phyloP scores from a whole-genome alignment of 2,329 filamentous ascomycete genomes.

The Fusarium devonianum region DNA sequence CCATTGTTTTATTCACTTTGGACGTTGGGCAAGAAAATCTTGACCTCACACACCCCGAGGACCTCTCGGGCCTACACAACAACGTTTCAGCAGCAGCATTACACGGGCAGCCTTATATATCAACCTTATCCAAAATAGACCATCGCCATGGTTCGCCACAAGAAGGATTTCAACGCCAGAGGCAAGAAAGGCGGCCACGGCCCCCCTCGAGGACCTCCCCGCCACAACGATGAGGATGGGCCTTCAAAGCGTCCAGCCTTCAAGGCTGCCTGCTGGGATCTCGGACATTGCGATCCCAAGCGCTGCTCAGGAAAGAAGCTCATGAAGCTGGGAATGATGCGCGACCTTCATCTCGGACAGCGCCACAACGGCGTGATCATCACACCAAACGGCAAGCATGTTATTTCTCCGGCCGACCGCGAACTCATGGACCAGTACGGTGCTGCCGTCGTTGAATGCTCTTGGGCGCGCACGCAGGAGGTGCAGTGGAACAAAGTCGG shows the following conservation, averaged over 20 bases:
- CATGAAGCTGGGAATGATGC: constrained; percentile 92
- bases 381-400: constrained; percentile 89
- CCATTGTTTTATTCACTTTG: constrained; percentile 21
- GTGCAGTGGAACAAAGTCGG: constrained; percentile 92
- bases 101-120: too few relatives aligned
- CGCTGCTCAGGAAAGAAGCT: constrained; percentile 94
- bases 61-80: background rate
- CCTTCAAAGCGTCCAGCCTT: constrained; percentile 61
- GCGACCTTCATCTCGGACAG: constrained; percentile 89
- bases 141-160: constrained; percentile 88
- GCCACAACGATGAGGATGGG: constrained; percentile 47
- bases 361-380: constrained; percentile 92
- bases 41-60: background rate
- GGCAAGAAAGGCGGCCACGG: constrained; percentile 73
- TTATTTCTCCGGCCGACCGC: constrained; percentile 82
- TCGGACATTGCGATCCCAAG: constrained; percentile 97
- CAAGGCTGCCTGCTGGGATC: constrained; percentile 97
- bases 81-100: background rate
- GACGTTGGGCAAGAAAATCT: constrained; percentile 19
- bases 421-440: constrained; percentile 86
- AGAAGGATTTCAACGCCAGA: constrained; percentile 81
- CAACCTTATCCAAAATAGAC: too few relatives aligned
- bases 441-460: constrained; percentile 95
- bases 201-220: constrained; percentile 57
- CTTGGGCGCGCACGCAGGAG: constrained; percentile 91